Percentiles rank a stretch among this genome's conserved stretches.
Evolutionary conservation across 495 filamentous ascomycete genomes (phyloP).

Genomic region (Beverwykella pulmonaria): DNA sequence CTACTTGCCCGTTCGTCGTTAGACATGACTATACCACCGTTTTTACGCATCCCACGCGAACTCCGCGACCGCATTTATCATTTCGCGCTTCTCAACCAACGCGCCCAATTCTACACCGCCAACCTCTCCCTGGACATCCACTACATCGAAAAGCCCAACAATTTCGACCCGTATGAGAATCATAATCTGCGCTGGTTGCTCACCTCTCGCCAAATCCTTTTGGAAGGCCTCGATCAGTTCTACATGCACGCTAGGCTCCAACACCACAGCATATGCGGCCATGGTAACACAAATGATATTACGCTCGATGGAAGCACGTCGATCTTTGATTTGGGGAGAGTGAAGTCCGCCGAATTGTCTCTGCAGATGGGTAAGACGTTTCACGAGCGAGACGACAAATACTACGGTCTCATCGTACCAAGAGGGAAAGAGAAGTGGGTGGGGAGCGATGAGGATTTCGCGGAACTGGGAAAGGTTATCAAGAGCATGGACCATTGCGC

Average conservation of each 20-base stretch:
- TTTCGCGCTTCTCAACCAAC: not conserved
- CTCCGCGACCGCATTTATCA: not conserved
- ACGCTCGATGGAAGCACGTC: not conserved
- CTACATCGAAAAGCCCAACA: not conserved
- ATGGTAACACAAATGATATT: not conserved
- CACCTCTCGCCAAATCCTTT: not conserved
- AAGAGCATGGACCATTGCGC: not conserved
- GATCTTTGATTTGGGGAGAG: not conserved
- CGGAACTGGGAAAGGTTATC: not conserved
- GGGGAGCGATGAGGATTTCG: not conserved
- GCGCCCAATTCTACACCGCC: not conserved
- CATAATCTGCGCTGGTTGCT: not conserved
- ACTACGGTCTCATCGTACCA: not conserved
- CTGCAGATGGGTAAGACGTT: not conserved
- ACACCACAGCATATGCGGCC: not conserved
- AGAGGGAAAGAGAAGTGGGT: not conserved
- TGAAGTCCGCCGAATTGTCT: not conserved
- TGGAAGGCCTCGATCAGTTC: not conserved
- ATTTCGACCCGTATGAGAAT: not conserved
- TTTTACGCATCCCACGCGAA: not conserved
- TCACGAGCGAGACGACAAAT: not conserved
- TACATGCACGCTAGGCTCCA: not conserved
- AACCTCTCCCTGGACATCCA: not conserved
- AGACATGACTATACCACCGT: not conserved
- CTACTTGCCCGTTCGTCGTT: no score